phyloP scores from a whole-genome alignment of 2,329 filamentous ascomycete genomes.

The Colletotrichum liaoningense region DNA sequence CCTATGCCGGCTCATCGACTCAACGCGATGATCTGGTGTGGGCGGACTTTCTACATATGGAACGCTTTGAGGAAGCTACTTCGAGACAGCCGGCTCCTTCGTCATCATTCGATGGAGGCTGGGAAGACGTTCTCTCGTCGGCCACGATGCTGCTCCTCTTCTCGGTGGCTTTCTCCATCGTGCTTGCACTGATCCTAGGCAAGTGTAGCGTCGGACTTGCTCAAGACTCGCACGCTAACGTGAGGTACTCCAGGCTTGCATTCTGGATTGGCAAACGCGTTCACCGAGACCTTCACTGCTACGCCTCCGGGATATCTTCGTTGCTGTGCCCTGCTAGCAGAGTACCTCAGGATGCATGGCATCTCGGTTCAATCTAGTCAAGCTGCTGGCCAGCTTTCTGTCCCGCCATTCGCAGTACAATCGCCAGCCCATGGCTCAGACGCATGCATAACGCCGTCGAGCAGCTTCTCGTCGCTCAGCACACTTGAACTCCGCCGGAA shows the following conservation, averaged over 20 bases:
- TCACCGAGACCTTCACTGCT: background rate
- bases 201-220: background rate
- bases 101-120: background rate
- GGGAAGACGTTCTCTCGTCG: conserved; percentile 32
- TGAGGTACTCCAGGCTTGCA: conserved; percentile 4
- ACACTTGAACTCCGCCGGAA: conserved; percentile 16
- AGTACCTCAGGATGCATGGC: conserved; percentile 24
- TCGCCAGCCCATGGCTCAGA: conserved; percentile 5
- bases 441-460: conserved; percentile 9
- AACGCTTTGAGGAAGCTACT: conserved; percentile 17
- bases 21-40: conserved; percentile 20
- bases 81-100: background rate
- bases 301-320: conserved; percentile 15
- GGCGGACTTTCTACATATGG: conserved; percentile 30
- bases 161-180: conserved; percentile 33
- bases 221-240: background rate
- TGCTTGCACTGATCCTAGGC: conserved; percentile 26
- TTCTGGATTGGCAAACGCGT: background rate
- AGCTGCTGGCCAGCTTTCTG: background rate
- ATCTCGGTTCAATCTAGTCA: background rate
- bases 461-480: conserved; percentile 25
- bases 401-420: background rate
- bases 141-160: conserved; percentile 36
- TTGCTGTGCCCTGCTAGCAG: conserved; percentile 11
- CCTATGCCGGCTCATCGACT: background rate